Percentiles rank a stretch among this genome's conserved stretches.
These are phyloP conservation scores for Neospora caninum DNA, from an alignment of 169 alveolate genomes.

Conservation along the genomic window DNA sequence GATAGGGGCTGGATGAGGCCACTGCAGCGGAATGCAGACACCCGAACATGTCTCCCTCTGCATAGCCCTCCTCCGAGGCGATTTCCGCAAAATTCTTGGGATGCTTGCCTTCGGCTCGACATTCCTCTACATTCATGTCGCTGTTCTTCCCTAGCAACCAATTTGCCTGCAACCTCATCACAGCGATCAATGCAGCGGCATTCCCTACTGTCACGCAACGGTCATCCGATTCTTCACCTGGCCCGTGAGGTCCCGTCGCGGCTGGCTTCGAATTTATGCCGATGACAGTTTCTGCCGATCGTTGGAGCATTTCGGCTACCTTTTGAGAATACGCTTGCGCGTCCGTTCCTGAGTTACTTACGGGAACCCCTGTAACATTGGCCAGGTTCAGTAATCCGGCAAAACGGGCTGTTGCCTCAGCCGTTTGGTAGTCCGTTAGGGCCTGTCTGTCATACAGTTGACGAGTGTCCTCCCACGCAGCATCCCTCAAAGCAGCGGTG, in stretches of 20 bases:
- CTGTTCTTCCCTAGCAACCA: neutral
- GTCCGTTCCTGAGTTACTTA: neutral
- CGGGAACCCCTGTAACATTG: neutral
- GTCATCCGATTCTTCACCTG: neutral
- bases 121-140: neutral
- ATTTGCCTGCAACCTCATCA: neutral
- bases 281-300: neutral
- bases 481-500: neutral
- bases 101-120: neutral
- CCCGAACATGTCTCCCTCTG: neutral
- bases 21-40: neutral
- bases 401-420: neutral
- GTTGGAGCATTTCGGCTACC: conserved; percentile 21
- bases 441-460: neutral
- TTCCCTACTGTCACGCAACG: neutral
- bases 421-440: neutral
- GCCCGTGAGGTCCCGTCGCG: neutral
- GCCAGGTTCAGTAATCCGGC: neutral
- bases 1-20: neutral
- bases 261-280: neutral
- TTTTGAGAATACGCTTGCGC: neutral
- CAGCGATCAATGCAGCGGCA: conserved; percentile 28
- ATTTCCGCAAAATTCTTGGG: neutral
- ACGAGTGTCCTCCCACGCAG: neutral
- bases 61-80: neutral